Base-by-base conservation (phyloP, 495 filamentous ascomycete genomes). In the Lasiosphaeria miniovina region DNA sequence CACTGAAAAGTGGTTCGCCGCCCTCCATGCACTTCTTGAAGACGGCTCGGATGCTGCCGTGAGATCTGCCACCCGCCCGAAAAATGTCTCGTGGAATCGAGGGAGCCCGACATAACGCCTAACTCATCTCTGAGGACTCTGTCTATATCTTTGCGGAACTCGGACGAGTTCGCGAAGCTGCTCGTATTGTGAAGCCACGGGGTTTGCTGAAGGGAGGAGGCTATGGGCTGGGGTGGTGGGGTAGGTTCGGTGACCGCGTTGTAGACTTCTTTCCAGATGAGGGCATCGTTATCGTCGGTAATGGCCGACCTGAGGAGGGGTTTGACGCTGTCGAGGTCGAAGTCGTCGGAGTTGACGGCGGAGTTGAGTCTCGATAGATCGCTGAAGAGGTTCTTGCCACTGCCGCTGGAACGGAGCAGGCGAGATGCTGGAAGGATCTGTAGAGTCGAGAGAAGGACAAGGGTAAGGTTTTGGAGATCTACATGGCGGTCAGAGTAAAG, bases 131-230 rank as follows among this genome's bases (percentile, higher is more conserved):
- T 76, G 11, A 82, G 62, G 33, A 76, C 65, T 33, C 49, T 56
- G 64, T 80, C 72, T 38, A 80, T 57, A 61, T 80, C 48, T 59
- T 73, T 71, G 57, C 69, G 67, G 57, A 74, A 59, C 65, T 81
- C 70, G 31, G 74, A 78, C 24, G 73, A 74, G 57, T 79, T 75
- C 46, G 60, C 68, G 59, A 78, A 75, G 61, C 74, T 74, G 65
- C 71, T 66, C 50, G 72, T 74, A 55, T 79, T 80, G 59, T 62
- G 67, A 48, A 69, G 66, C 70, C 64, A 75, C 61, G 68, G 74
- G 3, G 74, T 79, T 65, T 82, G 70, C 59, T 55, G 61, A 60
- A 71, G 55, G 31, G 70, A 69, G 61, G 70, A 71, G 50, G 65
- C 66, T 54, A 68, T 68, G 62, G 68, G 55, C 68, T 58, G 69